Evolutionary conservation across 306 rosid species (phyloP).

Genomic region (Citrullus colocynthis): DNA sequence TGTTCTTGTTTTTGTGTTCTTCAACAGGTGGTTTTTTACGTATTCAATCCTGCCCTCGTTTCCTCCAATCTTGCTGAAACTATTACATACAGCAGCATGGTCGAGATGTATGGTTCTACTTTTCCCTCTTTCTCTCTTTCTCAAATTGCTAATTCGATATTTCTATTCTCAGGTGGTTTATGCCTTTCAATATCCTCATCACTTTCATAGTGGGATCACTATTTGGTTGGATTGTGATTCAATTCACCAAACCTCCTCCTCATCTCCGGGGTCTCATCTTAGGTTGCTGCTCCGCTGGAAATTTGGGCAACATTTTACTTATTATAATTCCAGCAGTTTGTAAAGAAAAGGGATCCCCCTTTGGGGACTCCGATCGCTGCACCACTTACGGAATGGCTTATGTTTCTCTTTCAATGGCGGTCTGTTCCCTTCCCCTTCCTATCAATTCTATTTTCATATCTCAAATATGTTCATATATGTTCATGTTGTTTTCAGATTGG

Average conservation of each 20-base stretch:
- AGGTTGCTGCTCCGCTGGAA: conserved; percentile 52
- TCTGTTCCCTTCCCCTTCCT: not conserved
- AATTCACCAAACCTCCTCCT: conserved; percentile 29
- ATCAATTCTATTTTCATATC: not conserved
- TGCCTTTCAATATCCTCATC: conserved; percentile 36
- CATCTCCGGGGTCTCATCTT: conserved; percentile 42
- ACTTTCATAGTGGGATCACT: conserved; percentile 37
- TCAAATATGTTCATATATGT: too few species aligned
- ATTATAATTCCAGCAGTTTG: conserved; percentile 46
- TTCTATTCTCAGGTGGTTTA: conserved; percentile 31
- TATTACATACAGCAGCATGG: conserved; percentile 27
- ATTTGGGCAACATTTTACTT: conserved; percentile 41
- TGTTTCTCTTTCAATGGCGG: conserved; percentile 59
- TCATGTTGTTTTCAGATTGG: conserved; percentile 32
- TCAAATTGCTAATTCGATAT: too few species aligned
- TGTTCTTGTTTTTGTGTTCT: not conserved
- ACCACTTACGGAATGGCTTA: conserved; percentile 36
- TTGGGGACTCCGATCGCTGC: conserved; percentile 36
- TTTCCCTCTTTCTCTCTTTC: too few species aligned
- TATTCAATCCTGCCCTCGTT: conserved; percentile 40
- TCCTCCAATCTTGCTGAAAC: conserved; percentile 28
- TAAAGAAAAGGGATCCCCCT: conserved; percentile 48
- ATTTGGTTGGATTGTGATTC: conserved; percentile 34
- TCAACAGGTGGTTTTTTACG: conserved; percentile 35
- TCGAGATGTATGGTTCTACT: conserved; percentile 20